Evolutionary conservation across 176 grass and related monocot species (phyloP).

Genomic region (Avena atlantica): DNA sequence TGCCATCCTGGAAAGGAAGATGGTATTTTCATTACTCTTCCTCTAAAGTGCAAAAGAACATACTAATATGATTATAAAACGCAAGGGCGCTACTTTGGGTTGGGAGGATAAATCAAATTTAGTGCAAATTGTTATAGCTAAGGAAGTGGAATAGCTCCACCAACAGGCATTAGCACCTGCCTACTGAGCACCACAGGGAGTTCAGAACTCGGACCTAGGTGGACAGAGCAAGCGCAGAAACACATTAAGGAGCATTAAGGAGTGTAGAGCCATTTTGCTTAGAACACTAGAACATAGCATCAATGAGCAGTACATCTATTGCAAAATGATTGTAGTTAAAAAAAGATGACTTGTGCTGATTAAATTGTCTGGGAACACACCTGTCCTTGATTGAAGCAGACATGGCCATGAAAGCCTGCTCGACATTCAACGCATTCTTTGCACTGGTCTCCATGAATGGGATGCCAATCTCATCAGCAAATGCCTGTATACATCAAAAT

Average conservation of each 20-base stretch:
- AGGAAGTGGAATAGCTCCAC: neutral
- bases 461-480: conserved; percentile 93
- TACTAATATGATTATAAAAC: neutral
- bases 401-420: conserved; percentile 91
- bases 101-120: neutral
- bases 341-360: neutral
- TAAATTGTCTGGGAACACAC: conserved; percentile 42
- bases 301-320: conserved; percentile 15
- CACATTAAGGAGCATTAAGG: neutral
- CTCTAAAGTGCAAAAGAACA: neutral
- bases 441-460: conserved; percentile 96
- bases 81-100: neutral
- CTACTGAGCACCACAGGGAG: neutral
- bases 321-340: neutral
- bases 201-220: neutral
- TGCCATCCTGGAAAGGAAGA: conserved; percentile 62
- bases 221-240: neutral
- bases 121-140: neutral
- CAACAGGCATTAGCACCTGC: neutral
- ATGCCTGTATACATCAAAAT: conserved; percentile 51
- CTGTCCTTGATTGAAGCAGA: conserved; percentile 70
- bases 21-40: neutral
- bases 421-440: conserved; percentile 84
- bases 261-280: neutral
- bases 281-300: neutral